Base-by-base conservation (phyloP, 768 basidiomycete genomes). In the Leccinum subgranulosum region DNA sequence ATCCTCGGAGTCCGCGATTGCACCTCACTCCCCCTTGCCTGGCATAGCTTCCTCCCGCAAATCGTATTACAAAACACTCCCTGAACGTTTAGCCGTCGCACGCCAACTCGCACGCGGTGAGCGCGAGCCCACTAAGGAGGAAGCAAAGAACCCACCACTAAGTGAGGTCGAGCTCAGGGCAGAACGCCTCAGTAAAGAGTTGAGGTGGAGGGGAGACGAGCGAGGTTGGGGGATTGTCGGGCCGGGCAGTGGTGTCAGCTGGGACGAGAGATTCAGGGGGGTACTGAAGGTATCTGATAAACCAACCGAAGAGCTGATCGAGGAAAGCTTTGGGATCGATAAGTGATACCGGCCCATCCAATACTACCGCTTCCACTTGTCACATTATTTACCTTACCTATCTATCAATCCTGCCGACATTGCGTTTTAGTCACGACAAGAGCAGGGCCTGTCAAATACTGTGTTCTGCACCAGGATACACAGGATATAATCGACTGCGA, bases 81-180 rank as follows among this genome's bases (percentile, higher is more conserved):
- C 84, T 2, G 78, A 76, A 27, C 84, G 84, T 69, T 76, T 98
- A 14, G 78, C 77, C 23, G 82, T 79, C 2, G 92, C 93, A 23
- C 84, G 95, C 19, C 86, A 84, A 49, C 80, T 97, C 14, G 83
- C 88, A 8, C 80, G 82, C 8, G 85, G 91, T 2, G 82, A 80
- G 29, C 81, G 94, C 12, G 88, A 93, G 64, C 85, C 87, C n/a
- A 96, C 93, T 14, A 90, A 89, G 67, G 90, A 89, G 58, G 96
- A 98, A 72, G 64, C 73, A 46, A 79, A 78, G 14, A 81, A 88
- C 64, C 91, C 92, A 3, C 92, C 94, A 4, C 85, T 85, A 28
- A 94, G 89, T 1, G 93, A 98, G 74, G 87, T 91, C 21, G 92
- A 97, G 68, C 77, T 98, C 56, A 84, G 89, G 47, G 87, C 87